Evolutionary conservation across 2,329 filamentous ascomycete genomes (phyloP), one percentile per base, ranked within the genome.

Genomic region (Diaporthe ilicicola): DNA sequence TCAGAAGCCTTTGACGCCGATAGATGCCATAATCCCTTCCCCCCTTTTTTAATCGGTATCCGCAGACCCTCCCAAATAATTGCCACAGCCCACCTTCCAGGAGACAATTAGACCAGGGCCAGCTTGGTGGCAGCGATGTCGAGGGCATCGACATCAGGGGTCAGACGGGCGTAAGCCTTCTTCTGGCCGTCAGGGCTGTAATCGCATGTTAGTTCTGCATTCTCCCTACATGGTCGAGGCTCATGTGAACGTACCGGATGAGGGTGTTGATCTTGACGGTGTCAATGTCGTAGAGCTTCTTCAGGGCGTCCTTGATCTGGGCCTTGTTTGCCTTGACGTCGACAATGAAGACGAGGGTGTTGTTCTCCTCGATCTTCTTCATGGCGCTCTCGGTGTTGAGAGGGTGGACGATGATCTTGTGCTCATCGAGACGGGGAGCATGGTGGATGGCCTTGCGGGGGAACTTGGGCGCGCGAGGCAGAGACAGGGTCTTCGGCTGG

Each of bases 341-440:
- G 82, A 97, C 94, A 79, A 97, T 97, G 90, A 98, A 98, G 83
- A 97, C 94, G 67, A 99, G 91, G 78, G 96, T 99, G 91, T 99
- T 99, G 92, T 99, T 95, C 93, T 99, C 96, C 90, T 99, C 96
- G 80, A 99, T 98, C 93, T 98, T 82, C 94, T 99, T 99, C 95
- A 99, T 98, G 82, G 97, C 96, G 82, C 93, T 96, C 93, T 99
- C 96, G 74, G 96, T 99, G 92, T 99, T 99, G 83, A 99, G 91
- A 77, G 96, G 96, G 91, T 98, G 94, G 82, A 98, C 89, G 85
- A 99, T 93, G 84, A 98, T 90, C 92, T 97, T 98, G 91, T 95
- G 93, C 88, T 95, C 93, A 87, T 99, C 96, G 81, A 99, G 93
- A 80, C 94, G 93, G 79, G 95, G 92, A 83, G 90, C 90, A 84